Percentiles rank a stretch among this genome's conserved stretches.
These are phyloP conservation scores for Lodderomyces parapsilosis DNA, from an alignment of 1,139 yeast species.

Conservation along the genomic window DNA sequence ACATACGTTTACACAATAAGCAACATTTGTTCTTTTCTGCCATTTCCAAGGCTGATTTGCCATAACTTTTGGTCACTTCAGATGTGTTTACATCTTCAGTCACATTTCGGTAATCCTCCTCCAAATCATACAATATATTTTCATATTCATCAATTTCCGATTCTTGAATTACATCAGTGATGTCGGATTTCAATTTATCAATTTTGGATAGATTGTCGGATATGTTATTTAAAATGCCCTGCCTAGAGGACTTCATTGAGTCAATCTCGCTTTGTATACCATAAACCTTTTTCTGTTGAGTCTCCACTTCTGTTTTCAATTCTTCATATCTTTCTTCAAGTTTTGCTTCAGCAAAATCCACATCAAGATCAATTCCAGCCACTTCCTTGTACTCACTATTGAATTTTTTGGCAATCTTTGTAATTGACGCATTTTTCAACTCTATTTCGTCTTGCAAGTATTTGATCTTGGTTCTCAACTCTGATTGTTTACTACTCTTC, in stretches of 20 bases:
- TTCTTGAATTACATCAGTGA: constrained; percentile 34
- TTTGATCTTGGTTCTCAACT: constrained; percentile 50
- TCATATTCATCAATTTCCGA: constrained; percentile 53
- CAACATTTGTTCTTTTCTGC: constrained; percentile 60
- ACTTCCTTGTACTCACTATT: constrained; percentile 9
- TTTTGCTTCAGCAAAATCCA: constrained; percentile 20
- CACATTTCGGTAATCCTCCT: constrained; percentile 57
- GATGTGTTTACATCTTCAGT: constrained; percentile 62
- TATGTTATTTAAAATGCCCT: constrained; percentile 8
- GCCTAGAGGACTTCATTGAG: constrained; percentile 9
- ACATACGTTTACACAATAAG: constrained; percentile 62
- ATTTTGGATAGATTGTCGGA: constrained; percentile 19
- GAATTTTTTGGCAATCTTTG: constrained; percentile 11
- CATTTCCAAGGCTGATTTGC: constrained; percentile 58
- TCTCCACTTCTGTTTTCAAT: constrained; percentile 12
- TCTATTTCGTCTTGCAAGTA: constrained; percentile 38
- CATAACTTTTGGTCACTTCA: constrained; percentile 65
- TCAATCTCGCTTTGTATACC: constrained; percentile 13
- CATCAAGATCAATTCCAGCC: constrained; percentile 22
- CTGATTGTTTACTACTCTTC: constrained; percentile 57
- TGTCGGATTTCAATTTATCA: constrained; percentile 18
- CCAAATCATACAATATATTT: constrained; percentile 51
- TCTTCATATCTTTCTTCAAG: constrained; percentile 17
- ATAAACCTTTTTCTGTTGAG: constrained; percentile 12
- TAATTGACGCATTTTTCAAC: constrained; percentile 23